Conservation (phyloP, 257 asterid species). For the Craterostigma plantagineum region DNA sequence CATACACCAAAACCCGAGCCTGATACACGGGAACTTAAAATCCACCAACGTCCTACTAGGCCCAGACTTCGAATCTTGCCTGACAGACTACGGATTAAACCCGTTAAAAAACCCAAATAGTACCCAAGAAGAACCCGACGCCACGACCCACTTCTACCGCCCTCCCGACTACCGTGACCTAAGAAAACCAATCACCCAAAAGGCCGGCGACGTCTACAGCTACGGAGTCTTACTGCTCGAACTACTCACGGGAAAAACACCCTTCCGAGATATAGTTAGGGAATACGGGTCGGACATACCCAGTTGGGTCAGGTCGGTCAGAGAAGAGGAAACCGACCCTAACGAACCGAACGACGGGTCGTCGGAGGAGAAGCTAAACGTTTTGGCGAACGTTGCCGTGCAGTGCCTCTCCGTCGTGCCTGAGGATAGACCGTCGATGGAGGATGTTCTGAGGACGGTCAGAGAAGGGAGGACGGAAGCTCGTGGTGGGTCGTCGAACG, state of each 20-base stretch:
- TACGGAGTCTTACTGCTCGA: conserved; percentile 71
- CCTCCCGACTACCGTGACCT: conserved; percentile 78
- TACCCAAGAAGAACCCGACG: conserved; percentile 36
- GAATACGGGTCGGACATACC: conserved; percentile 66
- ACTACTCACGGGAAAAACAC: conserved; percentile 86
- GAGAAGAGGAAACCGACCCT: conserved; percentile 70
- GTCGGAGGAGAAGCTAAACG: conserved; percentile 53
- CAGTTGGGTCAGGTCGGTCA: conserved; percentile 50
- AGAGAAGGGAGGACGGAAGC: conserved; percentile 74
- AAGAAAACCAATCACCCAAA: conserved; percentile 41
- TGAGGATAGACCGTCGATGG: conserved; percentile 42
- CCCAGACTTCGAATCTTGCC: conserved; percentile 84
- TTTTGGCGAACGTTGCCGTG: conserved; percentile 49
- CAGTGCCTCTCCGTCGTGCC: conserved; percentile 39
- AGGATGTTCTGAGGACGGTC: conserved; percentile 68
- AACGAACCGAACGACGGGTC: too few species aligned
- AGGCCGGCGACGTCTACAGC: conserved; percentile 75
- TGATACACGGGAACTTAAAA: conserved; percentile 78
- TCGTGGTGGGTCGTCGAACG: conserved; percentile 52
- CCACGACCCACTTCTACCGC: conserved; percentile 65
- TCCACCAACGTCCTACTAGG: conserved; percentile 78
- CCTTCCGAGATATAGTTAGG: conserved; percentile 67
- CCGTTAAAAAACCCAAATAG: conserved; percentile 47
- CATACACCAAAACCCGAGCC: conserved; percentile 82
- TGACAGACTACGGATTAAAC: conserved; percentile 65